phyloP scores from a whole-genome alignment of 352 stramenopile species.

The Globisporangium acanthophoron region DNA sequence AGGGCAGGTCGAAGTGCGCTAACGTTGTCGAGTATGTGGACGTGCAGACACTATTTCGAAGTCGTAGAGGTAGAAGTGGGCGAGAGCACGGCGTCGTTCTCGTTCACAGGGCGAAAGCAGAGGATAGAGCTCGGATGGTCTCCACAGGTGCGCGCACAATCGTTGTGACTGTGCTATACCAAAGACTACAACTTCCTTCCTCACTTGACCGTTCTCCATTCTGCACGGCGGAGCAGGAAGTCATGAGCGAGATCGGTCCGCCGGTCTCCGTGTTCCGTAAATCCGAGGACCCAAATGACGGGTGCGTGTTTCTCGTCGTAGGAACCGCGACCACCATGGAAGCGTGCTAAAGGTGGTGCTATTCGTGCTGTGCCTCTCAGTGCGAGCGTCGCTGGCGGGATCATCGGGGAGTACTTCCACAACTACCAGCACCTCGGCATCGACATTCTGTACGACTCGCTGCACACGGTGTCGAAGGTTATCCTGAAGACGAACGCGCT shows the following conservation, averaged over 20 bases:
- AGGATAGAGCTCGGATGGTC: conserved; percentile 70
- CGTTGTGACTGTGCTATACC: neutral
- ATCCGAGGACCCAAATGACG: conserved; percentile 61
- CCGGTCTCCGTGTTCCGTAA: conserved; percentile 79
- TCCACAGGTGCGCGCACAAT: conserved; percentile 49
- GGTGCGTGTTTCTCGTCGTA: conserved; percentile 20
- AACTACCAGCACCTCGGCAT: conserved; percentile 81
- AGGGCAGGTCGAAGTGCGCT: neutral
- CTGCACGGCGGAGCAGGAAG: conserved; percentile 28
- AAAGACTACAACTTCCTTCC: neutral
- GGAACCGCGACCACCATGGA: too few relatives aligned
- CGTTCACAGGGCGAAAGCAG: conserved; percentile 61
- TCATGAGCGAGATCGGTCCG: conserved; percentile 71
- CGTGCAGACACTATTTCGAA: conserved; percentile 68
- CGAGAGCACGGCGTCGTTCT: conserved; percentile 29
- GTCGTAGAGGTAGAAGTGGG: conserved; percentile 49
- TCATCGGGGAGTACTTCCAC: conserved; percentile 75
- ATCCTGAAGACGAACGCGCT: conserved; percentile 81
- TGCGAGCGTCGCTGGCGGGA: conserved; percentile 42
- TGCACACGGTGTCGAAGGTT: conserved; percentile 66
- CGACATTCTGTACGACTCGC: conserved; percentile 70
- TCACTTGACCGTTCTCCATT: neutral
- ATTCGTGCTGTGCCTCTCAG: conserved; percentile 10
- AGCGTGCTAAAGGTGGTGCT: neutral
- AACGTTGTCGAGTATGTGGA: neutral